Conservation (phyloP, 805 yeast species). For the Candida cerambycidarum region DNA sequence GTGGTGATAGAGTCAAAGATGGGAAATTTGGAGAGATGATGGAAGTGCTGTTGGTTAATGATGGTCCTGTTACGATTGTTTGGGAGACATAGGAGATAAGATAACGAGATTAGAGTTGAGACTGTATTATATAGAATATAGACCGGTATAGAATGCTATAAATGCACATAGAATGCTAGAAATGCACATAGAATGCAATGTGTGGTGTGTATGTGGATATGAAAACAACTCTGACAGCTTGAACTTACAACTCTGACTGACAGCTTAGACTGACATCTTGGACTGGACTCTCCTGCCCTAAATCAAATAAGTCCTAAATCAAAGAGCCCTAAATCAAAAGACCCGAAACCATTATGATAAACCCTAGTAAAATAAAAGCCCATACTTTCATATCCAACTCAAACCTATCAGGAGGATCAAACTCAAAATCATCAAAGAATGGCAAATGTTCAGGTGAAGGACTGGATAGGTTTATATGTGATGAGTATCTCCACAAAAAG, state of each 20-base stretch:
- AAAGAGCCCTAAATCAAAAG: not conserved
- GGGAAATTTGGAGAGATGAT: constrained; percentile 97
- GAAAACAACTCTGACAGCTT: no score
- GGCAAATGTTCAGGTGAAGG: not conserved
- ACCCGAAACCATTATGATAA: constrained; percentile 5
- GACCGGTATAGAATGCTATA: not conserved
- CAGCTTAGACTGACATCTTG: no score
- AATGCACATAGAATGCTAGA: no score
- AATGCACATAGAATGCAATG: no score
- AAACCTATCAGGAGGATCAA: constrained; percentile 31
- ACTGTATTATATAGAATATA: not conserved
- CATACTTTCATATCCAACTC: constrained; percentile 22
- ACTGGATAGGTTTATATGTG: not conserved
- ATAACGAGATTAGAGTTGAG: no score
- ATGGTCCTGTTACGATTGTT: constrained; percentile 89
- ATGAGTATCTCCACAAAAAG: not conserved
- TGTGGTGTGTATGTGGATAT: no score
- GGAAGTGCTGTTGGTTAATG: constrained; percentile 78
- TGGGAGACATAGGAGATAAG: constrained; percentile 71
- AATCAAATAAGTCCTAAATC: no score
- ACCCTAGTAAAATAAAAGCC: constrained; percentile 18
- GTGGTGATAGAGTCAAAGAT: constrained; percentile 64
- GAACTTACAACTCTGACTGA: no score
- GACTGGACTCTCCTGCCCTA: no score
- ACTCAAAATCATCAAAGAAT: constrained; percentile 22